phyloP scores from a whole-genome alignment of 331 rosid genomes.

The Erythrophleum ivorense region DNA sequence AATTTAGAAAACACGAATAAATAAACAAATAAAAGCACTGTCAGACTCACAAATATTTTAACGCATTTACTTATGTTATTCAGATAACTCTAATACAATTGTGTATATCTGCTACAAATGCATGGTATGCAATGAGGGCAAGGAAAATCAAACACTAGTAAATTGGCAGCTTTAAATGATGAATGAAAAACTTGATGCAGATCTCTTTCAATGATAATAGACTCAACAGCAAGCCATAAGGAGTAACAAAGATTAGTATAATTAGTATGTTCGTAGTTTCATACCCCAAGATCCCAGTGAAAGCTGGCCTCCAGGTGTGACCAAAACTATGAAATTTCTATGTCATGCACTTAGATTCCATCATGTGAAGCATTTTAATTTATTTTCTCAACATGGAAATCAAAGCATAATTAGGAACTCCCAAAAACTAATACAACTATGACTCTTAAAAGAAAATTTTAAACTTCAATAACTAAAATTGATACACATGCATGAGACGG shows the following conservation, averaged over 20 bases:
- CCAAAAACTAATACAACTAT: neutral
- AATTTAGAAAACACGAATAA: constrained; percentile 12
- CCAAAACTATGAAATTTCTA: neutral
- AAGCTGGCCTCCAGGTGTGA: neutral
- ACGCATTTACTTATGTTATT: neutral
- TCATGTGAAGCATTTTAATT: neutral
- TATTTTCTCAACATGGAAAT: neutral
- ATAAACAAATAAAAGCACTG: neutral
- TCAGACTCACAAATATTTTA: neutral
- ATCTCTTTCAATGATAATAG: neutral
- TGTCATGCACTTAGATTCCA: neutral
- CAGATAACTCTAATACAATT: neutral
- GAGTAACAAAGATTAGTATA: neutral
- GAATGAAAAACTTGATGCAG: constrained; percentile 3
- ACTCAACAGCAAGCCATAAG: constrained; percentile 11
- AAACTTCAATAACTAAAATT: neutral
- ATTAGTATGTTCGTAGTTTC: neutral
- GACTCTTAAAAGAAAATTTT: neutral
- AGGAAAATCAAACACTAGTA: constrained; percentile 12
- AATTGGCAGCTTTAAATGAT: neutral
- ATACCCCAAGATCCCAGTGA: constrained; percentile 13
- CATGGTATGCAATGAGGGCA: neutral
- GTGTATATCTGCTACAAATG: neutral
- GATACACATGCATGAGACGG: neutral
- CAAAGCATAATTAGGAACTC: constrained; percentile 7